A percentile compares a stretch with the other conserved stretches of the same genome.
Conservation (phyloP, 257 asterid species). For the Nicotiana paniculata region DNA sequence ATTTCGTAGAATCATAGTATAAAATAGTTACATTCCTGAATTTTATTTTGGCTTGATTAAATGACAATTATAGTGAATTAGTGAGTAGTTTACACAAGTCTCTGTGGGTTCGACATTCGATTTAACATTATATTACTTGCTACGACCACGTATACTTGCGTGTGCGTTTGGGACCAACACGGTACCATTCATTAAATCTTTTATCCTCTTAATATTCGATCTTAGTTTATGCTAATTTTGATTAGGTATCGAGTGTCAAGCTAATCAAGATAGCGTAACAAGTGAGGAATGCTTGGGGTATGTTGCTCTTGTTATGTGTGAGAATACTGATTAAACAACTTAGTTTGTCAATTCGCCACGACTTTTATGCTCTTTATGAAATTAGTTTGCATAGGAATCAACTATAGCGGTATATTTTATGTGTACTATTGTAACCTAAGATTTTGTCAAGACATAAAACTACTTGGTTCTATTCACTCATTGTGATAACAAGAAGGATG, state of each 20-base stretch:
- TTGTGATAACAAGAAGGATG: not conserved
- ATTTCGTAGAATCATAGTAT: no score
- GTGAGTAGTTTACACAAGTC: no score
- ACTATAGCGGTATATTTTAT: not conserved
- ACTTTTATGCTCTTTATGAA: not conserved
- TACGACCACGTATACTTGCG: no score
- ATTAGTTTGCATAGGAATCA: not conserved
- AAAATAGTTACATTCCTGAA: no score
- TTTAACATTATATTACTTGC: no score
- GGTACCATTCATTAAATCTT: not conserved
- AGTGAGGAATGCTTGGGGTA: constrained; percentile 99
- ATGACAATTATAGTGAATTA: no score
- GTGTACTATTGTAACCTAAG: not conserved
- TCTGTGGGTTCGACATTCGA: no score
- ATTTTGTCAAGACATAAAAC: not conserved
- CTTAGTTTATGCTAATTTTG: not conserved
- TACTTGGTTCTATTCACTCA: not conserved
- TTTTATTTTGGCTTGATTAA: no score
- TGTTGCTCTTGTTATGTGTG: constrained; percentile 16
- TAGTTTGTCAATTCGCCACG: not conserved
- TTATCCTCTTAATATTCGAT: not conserved
- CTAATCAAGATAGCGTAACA: constrained; percentile 97
- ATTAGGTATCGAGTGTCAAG: constrained; percentile 96
- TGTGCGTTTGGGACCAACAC: no score
- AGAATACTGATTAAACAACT: not conserved